A percentile compares a stretch with the other conserved stretches of the same genome.
These are phyloP conservation scores for Trichoderma sp. DNA, from an alignment of 2,329 filamentous ascomycete genomes.

Conservation along the genomic window DNA sequence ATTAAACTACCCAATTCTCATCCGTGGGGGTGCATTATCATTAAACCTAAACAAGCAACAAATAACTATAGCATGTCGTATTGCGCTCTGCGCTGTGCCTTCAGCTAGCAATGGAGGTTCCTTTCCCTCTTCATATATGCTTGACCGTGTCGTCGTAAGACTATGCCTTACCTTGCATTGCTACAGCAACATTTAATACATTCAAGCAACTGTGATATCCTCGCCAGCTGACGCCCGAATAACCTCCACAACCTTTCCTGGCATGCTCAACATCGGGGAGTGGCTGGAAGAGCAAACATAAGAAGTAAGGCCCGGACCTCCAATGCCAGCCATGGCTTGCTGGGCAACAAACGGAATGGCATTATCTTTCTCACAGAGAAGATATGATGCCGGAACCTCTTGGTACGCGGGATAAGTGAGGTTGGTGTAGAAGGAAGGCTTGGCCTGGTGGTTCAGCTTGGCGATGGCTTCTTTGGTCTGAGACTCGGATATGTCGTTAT, in stretches of 20 bases:
- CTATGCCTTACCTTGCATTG: background rate
- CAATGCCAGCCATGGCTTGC: background rate
- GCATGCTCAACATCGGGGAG: background rate
- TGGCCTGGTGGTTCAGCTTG: background rate
- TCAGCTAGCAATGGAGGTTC: background rate
- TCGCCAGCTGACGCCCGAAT: background rate
- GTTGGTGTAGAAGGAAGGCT: background rate
- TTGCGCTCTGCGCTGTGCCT: background rate
- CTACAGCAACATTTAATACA: background rate
- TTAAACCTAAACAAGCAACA: background rate
- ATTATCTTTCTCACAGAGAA: background rate
- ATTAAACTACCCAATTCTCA: background rate
- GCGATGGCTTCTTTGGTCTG: background rate
- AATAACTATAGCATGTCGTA: background rate
- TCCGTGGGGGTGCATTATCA: background rate
- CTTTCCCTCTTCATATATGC: background rate
- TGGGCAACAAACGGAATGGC: background rate
- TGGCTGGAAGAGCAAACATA: background rate
- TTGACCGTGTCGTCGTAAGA: background rate
- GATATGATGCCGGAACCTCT: background rate
- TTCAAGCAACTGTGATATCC: background rate
- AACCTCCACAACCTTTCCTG: background rate
- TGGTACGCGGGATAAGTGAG: background rate
- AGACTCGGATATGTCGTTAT: background rate
- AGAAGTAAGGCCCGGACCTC: background rate